These are phyloP conservation scores for Fusarium verticillioides DNA, from an alignment of 2,329 filamentous ascomycete genomes.

Conservation along the genomic window DNA sequence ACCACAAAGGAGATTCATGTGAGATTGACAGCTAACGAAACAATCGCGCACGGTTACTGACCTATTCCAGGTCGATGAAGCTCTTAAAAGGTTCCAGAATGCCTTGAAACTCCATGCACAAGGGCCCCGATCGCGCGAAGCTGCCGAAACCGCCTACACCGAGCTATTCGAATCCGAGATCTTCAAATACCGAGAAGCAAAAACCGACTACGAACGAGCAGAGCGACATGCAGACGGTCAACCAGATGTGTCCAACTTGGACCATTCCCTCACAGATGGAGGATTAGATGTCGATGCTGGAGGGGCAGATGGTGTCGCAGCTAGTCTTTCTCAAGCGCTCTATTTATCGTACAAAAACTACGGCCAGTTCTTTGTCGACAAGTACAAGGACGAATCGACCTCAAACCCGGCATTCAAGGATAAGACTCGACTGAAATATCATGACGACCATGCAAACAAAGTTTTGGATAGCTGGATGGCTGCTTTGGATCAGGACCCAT, in stretches of 20 bases:
- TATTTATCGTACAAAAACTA: slow-evolving; percentile 97
- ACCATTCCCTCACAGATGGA: slow-evolving; percentile 59
- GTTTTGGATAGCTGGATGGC: slow-evolving; percentile 67
- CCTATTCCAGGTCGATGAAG: slow-evolving; percentile 80
- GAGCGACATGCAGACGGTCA: slow-evolving; percentile 65
- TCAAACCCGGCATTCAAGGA: slow-evolving; percentile 64
- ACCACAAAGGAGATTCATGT: slow-evolving; percentile 93
- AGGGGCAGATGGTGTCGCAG: slow-evolving; percentile 78
- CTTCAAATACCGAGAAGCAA: slow-evolving; percentile 88
- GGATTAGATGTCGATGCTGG: slow-evolving; percentile 66
- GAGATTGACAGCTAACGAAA: slow-evolving; percentile 8
- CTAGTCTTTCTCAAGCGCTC: slow-evolving; percentile 86
- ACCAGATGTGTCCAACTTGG: slow-evolving; percentile 53
- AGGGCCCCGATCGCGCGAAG: slow-evolving; percentile 78
- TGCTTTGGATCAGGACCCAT: slow-evolving; percentile 72
- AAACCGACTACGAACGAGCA: slow-evolving; percentile 83
- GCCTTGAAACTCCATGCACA: slow-evolving; percentile 93
- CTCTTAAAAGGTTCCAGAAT: slow-evolving; percentile 91
- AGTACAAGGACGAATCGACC: slow-evolving; percentile 48
- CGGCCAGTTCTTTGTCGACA: slow-evolving; percentile 89
- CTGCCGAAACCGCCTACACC: slow-evolving; percentile 84
- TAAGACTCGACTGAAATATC: slow-evolving; percentile 44
- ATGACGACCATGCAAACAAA: slow-evolving; percentile 51
- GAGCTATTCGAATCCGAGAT: slow-evolving; percentile 91
- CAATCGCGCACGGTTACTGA: slow-evolving; percentile 1